These are phyloP conservation scores for Noccaea bulbosa DNA, from an alignment of 345 rosid genomes.

Conservation along the genomic window DNA sequence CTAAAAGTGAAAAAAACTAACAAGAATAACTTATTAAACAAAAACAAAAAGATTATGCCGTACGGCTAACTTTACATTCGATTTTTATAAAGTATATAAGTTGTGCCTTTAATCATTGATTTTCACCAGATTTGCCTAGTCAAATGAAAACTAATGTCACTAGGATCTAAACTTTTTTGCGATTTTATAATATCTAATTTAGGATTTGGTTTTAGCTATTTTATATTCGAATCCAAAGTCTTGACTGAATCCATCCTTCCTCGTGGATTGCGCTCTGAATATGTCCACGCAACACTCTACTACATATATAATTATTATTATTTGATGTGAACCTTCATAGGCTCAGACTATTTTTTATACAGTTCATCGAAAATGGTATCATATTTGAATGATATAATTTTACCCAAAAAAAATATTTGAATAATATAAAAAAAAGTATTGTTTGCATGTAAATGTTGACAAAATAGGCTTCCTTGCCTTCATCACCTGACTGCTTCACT, in stretches of 20 bases:
- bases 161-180: slow-evolving; percentile 29
- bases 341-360: slow-evolving; percentile 20
- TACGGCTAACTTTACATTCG: neutral
- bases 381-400: no score
- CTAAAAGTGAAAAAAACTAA: neutral
- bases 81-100: slow-evolving; percentile 1
- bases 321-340: slow-evolving; percentile 16
- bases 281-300: slow-evolving; percentile 29
- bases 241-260: slow-evolving; percentile 38
- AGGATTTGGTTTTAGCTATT: slow-evolving; percentile 38
- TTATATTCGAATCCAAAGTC: slow-evolving; percentile 22
- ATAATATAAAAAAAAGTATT: no score
- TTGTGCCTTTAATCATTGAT: neutral
- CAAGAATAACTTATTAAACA: neutral
- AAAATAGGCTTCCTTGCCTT: neutral
- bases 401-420: no score
- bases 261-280: slow-evolving; percentile 38
- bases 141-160: slow-evolving; percentile 43
- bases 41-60: neutral
- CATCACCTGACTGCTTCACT: slow-evolving; percentile 9
- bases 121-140: slow-evolving; percentile 38
- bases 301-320: neutral
- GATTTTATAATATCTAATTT: slow-evolving; percentile 30
- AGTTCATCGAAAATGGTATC: neutral
- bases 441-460: slow-evolving; percentile 2